These are phyloP conservation scores for Citrus medica DNA, from an alignment of 345 rosid genomes.

Conservation along the genomic window DNA sequence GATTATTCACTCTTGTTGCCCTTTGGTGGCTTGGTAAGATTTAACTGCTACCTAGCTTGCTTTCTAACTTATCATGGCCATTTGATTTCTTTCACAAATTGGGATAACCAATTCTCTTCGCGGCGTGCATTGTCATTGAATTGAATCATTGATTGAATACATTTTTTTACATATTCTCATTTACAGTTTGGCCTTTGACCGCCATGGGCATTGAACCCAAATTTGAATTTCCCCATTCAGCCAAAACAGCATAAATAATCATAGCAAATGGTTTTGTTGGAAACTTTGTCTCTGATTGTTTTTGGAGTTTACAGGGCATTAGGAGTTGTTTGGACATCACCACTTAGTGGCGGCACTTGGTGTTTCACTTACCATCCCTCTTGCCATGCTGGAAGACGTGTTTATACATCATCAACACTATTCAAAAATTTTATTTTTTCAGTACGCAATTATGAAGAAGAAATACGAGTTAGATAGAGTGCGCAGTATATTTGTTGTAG, in stretches of 20 bases:
- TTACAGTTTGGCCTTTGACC: conserved; percentile 40
- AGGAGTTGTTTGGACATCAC: conserved; percentile 44
- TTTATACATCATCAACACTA: conserved; percentile 31
- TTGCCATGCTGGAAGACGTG: conserved; percentile 49
- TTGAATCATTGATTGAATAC: neutral
- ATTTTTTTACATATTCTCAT: neutral
- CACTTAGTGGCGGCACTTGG: conserved; percentile 47
- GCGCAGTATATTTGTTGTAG: too few species aligned
- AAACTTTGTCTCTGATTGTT: conserved; percentile 36
- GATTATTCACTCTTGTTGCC: conserved; percentile 32
- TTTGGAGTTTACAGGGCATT: conserved; percentile 47
- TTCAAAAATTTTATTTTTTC: conserved; percentile 3
- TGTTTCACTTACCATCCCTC: conserved; percentile 36
- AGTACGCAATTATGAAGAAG: neutral
- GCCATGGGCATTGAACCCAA: conserved; percentile 43
- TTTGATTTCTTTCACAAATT: too few species aligned
- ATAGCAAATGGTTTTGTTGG: conserved; percentile 37
- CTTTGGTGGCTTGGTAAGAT: conserved; percentile 48
- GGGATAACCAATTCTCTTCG: too few species aligned
- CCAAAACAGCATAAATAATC: conserved; percentile 20
- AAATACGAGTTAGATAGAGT: too few species aligned
- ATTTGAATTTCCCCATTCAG: conserved; percentile 32
- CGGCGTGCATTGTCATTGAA: too few species aligned
- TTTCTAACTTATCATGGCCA: neutral
- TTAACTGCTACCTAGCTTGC: neutral